phyloP scores from a whole-genome alignment of 2,329 filamentous ascomycete genomes.

The Coniella lustricola region DNA sequence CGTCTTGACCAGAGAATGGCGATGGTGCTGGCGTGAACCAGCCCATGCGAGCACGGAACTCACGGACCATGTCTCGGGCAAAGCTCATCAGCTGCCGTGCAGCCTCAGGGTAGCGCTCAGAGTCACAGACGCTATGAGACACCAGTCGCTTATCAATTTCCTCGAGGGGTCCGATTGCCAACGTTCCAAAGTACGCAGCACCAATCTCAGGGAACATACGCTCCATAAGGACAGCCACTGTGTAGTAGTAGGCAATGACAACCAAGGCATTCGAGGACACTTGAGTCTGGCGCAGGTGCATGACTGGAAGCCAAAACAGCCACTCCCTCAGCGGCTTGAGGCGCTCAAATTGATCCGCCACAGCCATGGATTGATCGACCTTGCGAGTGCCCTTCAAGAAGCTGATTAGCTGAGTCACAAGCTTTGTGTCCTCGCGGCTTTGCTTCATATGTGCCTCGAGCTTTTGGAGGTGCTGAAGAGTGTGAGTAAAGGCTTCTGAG shows the following conservation, averaged over 20 bases:
- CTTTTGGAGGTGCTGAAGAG: constrained; percentile 59
- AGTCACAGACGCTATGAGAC: constrained; percentile 55
- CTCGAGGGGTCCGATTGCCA: constrained; percentile 75
- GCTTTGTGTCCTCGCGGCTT: constrained; percentile 61
- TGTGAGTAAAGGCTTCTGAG: constrained; percentile 58
- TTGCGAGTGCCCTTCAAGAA: constrained; percentile 68
- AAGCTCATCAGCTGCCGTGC: constrained; percentile 60
- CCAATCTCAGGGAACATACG: constrained; percentile 88
- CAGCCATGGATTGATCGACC: constrained; percentile 60
- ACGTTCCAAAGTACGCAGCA: constrained; percentile 76
- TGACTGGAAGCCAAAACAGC: constrained; percentile 92
- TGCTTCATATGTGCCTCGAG: constrained; percentile 63
- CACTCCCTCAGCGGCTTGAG: constrained; percentile 83
- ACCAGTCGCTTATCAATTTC: constrained; percentile 74
- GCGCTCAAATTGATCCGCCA: constrained; percentile 82
- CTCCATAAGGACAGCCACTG: constrained; percentile 78
- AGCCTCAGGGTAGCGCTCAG: constrained; percentile 47
- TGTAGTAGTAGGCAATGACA: constrained; percentile 87
- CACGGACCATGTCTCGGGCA: constrained; percentile 60
- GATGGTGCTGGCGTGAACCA: constrained; percentile 55
- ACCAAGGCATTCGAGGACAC: constrained; percentile 72
- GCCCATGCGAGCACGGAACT: constrained; percentile 64
- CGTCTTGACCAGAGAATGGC: constrained; percentile 31
- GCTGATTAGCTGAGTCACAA: constrained; percentile 61
- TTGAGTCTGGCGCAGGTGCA: constrained; percentile 69